Evolutionary conservation across 345 rosid genomes (phyloP).

Genomic region (Populus ilicifolia): DNA sequence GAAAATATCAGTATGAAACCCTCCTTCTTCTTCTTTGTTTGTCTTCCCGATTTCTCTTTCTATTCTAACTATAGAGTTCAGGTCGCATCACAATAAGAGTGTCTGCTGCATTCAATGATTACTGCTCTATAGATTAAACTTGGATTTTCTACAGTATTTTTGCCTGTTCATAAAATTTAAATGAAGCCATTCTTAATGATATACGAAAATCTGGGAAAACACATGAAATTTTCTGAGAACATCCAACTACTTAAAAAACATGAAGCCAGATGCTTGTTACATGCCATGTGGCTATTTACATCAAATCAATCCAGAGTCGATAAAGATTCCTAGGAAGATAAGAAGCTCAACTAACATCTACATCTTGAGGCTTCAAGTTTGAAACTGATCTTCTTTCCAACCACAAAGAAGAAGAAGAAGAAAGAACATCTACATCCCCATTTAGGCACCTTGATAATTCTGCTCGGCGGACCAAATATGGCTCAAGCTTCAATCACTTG

Average conservation of each 20-base stretch:
- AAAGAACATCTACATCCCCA: background rate
- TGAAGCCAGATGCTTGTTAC: background rate
- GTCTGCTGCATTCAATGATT: background rate
- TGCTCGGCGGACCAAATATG: no score
- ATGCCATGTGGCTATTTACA: background rate
- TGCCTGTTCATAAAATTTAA: background rate
- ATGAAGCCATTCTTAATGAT: background rate
- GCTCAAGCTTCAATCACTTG: conserved; percentile 9
- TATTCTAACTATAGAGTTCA: no score
- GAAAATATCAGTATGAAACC: no score
- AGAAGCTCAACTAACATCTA: background rate
- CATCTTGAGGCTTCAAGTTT: no score
- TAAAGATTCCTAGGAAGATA: no score
- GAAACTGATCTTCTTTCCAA: background rate
- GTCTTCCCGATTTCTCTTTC: no score
- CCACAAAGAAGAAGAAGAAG: background rate
- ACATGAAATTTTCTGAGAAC: background rate
- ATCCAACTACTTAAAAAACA: conserved; percentile 2
- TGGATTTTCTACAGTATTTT: background rate
- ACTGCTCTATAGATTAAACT: background rate
- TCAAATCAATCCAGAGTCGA: no score
- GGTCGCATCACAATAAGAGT: no score
- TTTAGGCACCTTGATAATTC: no score
- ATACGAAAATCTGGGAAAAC: background rate
- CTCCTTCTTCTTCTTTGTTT: no score